Evolutionary conservation across 148 eudicot species (phyloP).

Genomic region (Diospyros lotus): DNA sequence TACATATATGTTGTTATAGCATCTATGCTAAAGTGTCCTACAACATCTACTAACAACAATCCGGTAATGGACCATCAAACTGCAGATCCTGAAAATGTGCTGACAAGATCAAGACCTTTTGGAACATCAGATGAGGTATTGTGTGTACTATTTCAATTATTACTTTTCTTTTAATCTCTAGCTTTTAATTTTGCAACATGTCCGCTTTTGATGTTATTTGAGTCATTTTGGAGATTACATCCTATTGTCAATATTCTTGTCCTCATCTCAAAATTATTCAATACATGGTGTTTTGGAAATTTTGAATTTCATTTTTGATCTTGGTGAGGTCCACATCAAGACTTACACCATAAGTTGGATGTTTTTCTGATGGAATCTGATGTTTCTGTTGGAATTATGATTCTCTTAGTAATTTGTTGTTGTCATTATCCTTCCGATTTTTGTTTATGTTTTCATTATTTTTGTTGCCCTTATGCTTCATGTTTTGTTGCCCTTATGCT

Average conservation of each 20-base stretch:
- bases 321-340: neutral
- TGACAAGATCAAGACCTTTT: conserved; percentile 58
- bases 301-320: neutral
- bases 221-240: neutral
- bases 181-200: conserved; percentile 2
- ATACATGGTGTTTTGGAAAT: neutral
- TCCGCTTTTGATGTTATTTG: neutral
- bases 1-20: conserved; percentile 20
- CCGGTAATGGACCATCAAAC: conserved; percentile 45
- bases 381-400: neutral
- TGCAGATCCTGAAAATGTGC: conserved; percentile 48
- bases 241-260: neutral
- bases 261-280: neutral
- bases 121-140: conserved; percentile 54
- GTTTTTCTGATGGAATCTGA: neutral
- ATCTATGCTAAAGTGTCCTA: conserved; percentile 51
- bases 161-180: neutral
- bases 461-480: too few species aligned
- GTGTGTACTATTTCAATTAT: neutral
- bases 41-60: conserved; percentile 43
- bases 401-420: conserved; percentile 1
- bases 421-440: neutral
- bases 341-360: neutral
- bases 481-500: too few species aligned
- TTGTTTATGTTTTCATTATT: neutral